A percentile compares a stretch with the other conserved stretches of the same genome.
Evolutionary conservation across 305 asterid species (phyloP).

Genomic region (Fraxinus floribunda): DNA sequence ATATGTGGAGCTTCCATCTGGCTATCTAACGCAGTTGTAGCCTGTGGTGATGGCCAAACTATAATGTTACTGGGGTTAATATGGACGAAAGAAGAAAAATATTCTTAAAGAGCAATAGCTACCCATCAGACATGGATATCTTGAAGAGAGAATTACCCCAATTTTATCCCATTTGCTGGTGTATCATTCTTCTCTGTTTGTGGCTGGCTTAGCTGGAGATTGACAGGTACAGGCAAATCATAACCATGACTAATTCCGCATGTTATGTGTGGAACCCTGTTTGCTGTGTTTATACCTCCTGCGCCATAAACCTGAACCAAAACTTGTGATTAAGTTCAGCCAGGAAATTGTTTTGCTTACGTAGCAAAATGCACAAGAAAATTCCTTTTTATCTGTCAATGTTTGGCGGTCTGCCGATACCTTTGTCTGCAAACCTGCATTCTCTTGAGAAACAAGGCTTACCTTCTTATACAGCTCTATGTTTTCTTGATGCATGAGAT

Average conservation of each 20-base stretch:
- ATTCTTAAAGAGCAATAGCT: not conserved
- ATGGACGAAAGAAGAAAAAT: not conserved
- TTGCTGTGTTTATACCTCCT: conserved; percentile 33
- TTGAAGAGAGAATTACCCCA: conserved; percentile 43
- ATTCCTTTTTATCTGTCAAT: conserved; percentile 1
- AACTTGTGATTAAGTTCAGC: conserved; percentile 15
- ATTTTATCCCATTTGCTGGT: conserved; percentile 31
- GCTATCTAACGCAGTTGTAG: conserved; percentile 40
- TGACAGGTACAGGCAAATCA: conserved; percentile 38
- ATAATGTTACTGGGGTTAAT: conserved; percentile 2
- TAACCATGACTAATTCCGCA: conserved; percentile 25
- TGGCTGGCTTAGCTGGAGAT: conserved; percentile 61
- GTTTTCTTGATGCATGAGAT: conserved; percentile 57
- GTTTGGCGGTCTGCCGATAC: conserved; percentile 25
- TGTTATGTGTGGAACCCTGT: conserved; percentile 20
- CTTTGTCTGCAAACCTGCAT: conserved; percentile 56
- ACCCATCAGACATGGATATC: conserved; percentile 4
- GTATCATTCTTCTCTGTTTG: conserved; percentile 29
- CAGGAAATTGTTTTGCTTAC: conserved; percentile 2
- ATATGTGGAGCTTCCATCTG: conserved; percentile 20
- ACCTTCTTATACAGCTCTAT: conserved; percentile 55
- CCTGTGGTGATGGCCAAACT: conserved; percentile 34
- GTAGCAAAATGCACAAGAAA: not conserved
- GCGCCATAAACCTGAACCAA: conserved; percentile 45
- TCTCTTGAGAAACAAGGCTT: conserved; percentile 45